Evolutionary conservation across 139 green algal species (phyloP).

Genomic region (Volvox reticuliferus): DNA sequence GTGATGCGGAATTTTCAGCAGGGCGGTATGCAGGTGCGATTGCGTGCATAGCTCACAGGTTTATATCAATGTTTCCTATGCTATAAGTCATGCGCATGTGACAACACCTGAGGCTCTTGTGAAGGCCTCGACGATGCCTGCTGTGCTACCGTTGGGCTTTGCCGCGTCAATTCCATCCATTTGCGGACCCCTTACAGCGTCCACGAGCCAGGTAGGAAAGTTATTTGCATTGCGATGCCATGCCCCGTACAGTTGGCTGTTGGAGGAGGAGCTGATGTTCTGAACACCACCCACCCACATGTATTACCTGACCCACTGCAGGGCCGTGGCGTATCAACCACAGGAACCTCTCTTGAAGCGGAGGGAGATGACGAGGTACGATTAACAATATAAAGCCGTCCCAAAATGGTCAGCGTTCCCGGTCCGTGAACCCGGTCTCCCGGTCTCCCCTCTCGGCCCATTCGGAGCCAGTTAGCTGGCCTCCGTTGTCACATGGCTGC

Average conservation of each 20-base stretch:
- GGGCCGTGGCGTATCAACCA: neutral
- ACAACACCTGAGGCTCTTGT: neutral
- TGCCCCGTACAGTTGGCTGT: too few species aligned
- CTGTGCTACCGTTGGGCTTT: constrained; percentile 6
- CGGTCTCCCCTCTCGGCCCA: too few species aligned
- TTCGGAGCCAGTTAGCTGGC: too few species aligned
- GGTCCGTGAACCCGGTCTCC: too few species aligned
- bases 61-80: neutral
- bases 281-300: too few species aligned
- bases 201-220: neutral
- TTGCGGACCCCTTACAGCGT: neutral
- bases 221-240: too few species aligned
- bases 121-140: neutral
- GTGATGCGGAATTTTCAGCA: constrained; percentile 7
- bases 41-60: neutral
- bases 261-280: too few species aligned
- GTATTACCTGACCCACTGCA: neutral
- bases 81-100: neutral
- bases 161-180: constrained; percentile 19
- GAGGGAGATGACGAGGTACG: constrained; percentile 21
- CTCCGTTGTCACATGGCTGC: too few species aligned
- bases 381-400: neutral
- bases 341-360: neutral
- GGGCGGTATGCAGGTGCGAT: constrained; percentile 4
- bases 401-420: too few species aligned